These are phyloP conservation scores for Oryza longistaminata DNA, from an alignment of 176 grass and related monocot genomes.

Conservation along the genomic window DNA sequence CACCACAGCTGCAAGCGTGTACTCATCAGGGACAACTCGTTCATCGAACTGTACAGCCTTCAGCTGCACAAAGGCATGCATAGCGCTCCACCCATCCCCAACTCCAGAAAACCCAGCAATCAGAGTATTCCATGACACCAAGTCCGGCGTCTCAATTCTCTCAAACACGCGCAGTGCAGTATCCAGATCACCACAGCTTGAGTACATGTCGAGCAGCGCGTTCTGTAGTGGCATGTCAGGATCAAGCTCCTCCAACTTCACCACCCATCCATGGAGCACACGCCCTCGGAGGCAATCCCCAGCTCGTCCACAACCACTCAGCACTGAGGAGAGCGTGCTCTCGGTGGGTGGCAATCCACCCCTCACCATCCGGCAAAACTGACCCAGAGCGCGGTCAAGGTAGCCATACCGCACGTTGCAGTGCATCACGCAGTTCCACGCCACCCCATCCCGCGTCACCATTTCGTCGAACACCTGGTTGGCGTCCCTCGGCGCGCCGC, in stretches of 20 bases:
- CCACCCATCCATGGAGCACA: constrained; percentile 69
- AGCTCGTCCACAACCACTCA: constrained; percentile 54
- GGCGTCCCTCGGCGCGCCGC: constrained; percentile 47
- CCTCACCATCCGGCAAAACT: constrained; percentile 52
- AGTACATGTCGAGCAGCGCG: constrained; percentile 79
- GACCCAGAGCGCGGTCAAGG: constrained; percentile 39
- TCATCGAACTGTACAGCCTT: constrained; percentile 9
- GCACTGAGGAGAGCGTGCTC: constrained; percentile 51
- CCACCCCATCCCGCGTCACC: constrained; percentile 50
- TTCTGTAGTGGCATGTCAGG: constrained; percentile 70
- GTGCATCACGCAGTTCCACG: constrained; percentile 75
- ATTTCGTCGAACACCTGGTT: constrained; percentile 73
- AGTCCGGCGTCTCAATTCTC: constrained; percentile 54
- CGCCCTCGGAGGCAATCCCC: constrained; percentile 44
- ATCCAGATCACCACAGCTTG: constrained; percentile 57
- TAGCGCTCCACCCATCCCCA: constrained; percentile 54
- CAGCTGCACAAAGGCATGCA: constrained; percentile 58
- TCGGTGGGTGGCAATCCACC: constrained; percentile 47
- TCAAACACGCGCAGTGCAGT: constrained; percentile 54
- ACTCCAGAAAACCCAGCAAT: constrained; percentile 66
- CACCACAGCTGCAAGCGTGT: constrained; percentile 72
- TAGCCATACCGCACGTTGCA: constrained; percentile 61
- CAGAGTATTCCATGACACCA: constrained; percentile 90
- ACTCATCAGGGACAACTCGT: constrained; percentile 60
- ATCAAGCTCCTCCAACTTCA: constrained; percentile 56